Conservation (phyloP, 192 early-diverging fungal genomes). For the Coemansia sp. region DNA sequence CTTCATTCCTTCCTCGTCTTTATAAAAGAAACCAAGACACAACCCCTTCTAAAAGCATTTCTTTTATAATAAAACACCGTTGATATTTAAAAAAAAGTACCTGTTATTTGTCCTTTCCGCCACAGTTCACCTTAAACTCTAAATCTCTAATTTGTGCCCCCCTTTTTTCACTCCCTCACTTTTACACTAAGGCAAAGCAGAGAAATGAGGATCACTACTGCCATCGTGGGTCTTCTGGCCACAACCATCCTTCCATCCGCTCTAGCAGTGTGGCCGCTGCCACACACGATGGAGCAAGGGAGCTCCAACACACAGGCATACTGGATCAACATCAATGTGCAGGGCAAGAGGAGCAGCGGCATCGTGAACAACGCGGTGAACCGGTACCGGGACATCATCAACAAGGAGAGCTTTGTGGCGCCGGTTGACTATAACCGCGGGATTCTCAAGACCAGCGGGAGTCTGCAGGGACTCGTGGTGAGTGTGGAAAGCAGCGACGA, state of each 20-base stretch:
- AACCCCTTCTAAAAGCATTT: no score
- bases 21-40: no score
- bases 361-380: constrained; percentile 27
- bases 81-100: no score
- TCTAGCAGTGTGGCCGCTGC: constrained; percentile 47
- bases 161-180: background rate
- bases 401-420: constrained; percentile 35
- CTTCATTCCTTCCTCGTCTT: no score
- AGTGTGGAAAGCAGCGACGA: constrained; percentile 33
- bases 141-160: no score
- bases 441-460: constrained; percentile 27
- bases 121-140: no score
- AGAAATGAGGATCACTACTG: constrained; percentile 31
- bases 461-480: constrained; percentile 24
- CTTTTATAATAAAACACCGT: no score
- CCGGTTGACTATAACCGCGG: constrained; percentile 46
- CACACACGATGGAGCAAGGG: constrained; percentile 32
- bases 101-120: no score
- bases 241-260: constrained; percentile 22
- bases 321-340: constrained; percentile 19
- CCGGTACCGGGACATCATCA: constrained; percentile 42
- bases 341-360: constrained; percentile 17
- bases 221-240: constrained; percentile 36
- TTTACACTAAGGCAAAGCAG: background rate
- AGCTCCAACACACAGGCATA: constrained; percentile 29